Percentiles rank a stretch among this genome's conserved stretches.
These are phyloP conservation scores for Termitomyces sp. DNA, from an alignment of 768 basidiomycete genomes.

Conservation along the genomic window DNA sequence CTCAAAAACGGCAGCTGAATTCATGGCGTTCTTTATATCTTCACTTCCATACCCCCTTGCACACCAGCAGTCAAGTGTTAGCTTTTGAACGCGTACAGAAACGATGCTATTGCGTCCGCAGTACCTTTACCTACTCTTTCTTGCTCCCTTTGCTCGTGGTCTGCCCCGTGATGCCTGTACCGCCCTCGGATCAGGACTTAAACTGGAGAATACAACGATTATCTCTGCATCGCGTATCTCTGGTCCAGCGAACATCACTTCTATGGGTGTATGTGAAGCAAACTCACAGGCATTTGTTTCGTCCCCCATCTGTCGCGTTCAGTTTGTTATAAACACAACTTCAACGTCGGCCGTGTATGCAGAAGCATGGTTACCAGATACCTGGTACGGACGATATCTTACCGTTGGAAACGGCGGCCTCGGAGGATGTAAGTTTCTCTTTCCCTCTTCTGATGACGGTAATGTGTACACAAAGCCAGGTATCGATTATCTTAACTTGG, in stretches of 20 bases:
- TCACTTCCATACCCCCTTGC: background rate
- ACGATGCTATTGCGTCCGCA: background rate
- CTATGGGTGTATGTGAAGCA: background rate
- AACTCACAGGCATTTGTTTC: background rate
- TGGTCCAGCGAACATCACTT: background rate
- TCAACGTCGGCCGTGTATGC: background rate
- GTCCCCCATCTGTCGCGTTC: constrained; percentile 5
- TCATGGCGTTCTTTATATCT: background rate
- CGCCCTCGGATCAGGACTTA: background rate
- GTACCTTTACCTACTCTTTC: background rate
- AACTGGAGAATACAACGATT: constrained; percentile 3
- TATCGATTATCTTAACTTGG: constrained; percentile 2
- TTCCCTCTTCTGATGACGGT: background rate
- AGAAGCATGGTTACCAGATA: constrained; percentile 10
- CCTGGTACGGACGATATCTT: constrained; percentile 7
- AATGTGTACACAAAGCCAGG: background rate
- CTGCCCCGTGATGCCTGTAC: constrained; percentile 1
- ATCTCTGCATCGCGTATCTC: background rate
- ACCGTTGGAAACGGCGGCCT: constrained; percentile 6
- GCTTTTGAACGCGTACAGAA: background rate
- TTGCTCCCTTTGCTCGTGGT: background rate
- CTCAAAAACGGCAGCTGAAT: background rate
- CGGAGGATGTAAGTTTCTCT: constrained; percentile 1
- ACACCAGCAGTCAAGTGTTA: background rate
- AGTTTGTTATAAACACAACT: constrained; percentile 6